These are phyloP conservation scores for Fusarium caatingaense DNA, from an alignment of 2,329 filamentous ascomycete genomes.

Conservation along the genomic window DNA sequence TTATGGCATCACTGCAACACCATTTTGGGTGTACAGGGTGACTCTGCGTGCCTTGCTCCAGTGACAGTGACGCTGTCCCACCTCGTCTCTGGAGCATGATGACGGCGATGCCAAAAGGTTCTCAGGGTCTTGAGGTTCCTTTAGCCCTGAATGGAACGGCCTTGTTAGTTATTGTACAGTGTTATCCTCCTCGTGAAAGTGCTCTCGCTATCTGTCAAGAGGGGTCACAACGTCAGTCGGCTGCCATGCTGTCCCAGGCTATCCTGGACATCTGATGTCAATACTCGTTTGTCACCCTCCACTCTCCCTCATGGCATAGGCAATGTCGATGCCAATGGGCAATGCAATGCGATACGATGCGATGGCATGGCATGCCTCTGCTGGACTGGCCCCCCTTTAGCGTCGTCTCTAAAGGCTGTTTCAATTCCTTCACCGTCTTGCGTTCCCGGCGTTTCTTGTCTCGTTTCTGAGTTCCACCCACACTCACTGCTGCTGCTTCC, in stretches of 20 bases:
- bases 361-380: constrained; percentile 32
- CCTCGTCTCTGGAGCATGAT: constrained; percentile 43
- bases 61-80: constrained; percentile 41
- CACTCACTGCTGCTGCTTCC: constrained; percentile 38
- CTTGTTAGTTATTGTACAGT: constrained; percentile 9
- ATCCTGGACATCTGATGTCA: constrained; percentile 45
- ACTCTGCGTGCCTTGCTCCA: constrained; percentile 19
- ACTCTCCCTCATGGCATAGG: constrained; percentile 21
- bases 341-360: constrained; percentile 23
- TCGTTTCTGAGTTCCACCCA: constrained; percentile 43
- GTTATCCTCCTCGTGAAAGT: constrained; percentile 30
- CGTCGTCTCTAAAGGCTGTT: constrained; percentile 41
- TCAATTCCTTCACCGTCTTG: constrained; percentile 50
- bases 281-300: constrained; percentile 40
- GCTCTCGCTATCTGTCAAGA: constrained; percentile 36
- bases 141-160: constrained; percentile 26
- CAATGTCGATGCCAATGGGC: constrained; percentile 11
- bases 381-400: constrained; percentile 29
- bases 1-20: constrained; percentile 47
- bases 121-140: constrained; percentile 39
- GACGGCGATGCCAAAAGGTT: constrained; percentile 40
- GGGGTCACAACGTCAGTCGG: constrained; percentile 45
- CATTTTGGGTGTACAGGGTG: constrained; percentile 36
- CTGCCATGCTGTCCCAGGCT: constrained; percentile 36
- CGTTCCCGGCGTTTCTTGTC: constrained; percentile 46